Base-by-base conservation (phyloP, 495 filamentous ascomycete genomes). In the Lasiosphaeriaceae sp. region DNA sequence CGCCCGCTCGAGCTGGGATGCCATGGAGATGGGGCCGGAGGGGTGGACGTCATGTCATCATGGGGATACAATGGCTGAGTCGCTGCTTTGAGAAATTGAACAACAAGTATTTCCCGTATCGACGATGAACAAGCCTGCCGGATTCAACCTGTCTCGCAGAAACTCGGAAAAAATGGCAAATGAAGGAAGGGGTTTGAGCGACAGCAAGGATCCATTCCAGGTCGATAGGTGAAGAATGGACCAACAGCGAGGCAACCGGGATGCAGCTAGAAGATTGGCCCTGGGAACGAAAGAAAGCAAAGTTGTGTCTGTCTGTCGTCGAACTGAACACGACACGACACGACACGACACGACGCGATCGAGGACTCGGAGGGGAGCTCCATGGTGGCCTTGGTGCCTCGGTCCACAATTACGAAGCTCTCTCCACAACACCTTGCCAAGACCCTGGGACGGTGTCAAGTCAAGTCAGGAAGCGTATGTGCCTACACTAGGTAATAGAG, bases 191-290 rank as follows among this genome's bases (percentile, higher is more conserved):
- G 24, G 11, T 5, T 22, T 34, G n/a, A 22, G 11, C 11, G 41
- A 29, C 4, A n/a, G 43, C 22, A 17, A 23, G 23, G 12, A 9
- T 37, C n/a, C 14, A 37, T 19, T 22, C 11, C 12, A 17, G n/a
- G 39, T 16, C 14, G 39, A 43, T 12, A 47, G 12, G 45, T 3
- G 14, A 2, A 19, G 20, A 26, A 47, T 47, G 45, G 20, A 47
- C 19, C 20, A n/a, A 43, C 39, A 43, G 39, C 39, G 14, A 17
- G n/a, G 21, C 29, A 48, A 21, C 14, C 45, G 45, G 55, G 35
- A 57, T 57, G 55, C 55, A 50, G 55, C 55, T 57, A 51, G 55
- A 57, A 43, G 16, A 43, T 14, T 43, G 39, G 39, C 39, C 14
- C 39, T 43, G 39, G 37, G 39, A 14, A 43, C 12, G 39, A 43